Percentiles rank a stretch among this genome's conserved stretches.
Evolutionary conservation across 179 eudicot species (phyloP).

Genomic region (Heliamphora ciliata): DNA sequence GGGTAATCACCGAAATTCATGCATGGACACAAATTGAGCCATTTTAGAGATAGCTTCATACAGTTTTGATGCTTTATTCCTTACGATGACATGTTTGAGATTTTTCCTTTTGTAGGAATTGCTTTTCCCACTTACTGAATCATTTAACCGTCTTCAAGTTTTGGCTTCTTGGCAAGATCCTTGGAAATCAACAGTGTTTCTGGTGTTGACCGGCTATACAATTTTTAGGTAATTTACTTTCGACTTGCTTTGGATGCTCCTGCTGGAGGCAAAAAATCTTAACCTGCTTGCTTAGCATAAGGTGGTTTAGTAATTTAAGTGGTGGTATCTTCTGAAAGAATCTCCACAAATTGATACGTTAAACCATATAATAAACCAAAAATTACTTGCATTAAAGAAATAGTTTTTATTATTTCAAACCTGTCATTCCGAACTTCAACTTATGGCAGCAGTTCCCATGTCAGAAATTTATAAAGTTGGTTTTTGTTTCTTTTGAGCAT

Average conservation of each 20-base stretch:
- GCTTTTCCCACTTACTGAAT: conserved; percentile 50
- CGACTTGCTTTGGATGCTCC: background rate
- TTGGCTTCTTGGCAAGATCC: conserved; percentile 82
- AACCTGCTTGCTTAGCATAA: background rate
- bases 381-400: background rate
- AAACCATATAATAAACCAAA: background rate
- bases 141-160: conserved; percentile 33
- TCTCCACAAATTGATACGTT: background rate
- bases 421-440: background rate
- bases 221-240: conserved; percentile 40
- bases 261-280: background rate
- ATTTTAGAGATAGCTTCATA: too few relatives aligned
- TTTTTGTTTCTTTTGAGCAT: background rate
- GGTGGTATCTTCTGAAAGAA: conserved; percentile 5
- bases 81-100: background rate
- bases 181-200: conserved; percentile 47
- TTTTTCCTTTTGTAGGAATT: conserved; percentile 45
- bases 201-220: conserved; percentile 47
- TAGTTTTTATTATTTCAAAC: background rate
- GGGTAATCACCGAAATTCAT: background rate
- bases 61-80: background rate
- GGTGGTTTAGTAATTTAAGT: background rate
- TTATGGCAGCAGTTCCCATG: background rate
- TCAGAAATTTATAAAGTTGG: background rate
- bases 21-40: background rate